phyloP scores from a whole-genome alignment of 192 early-diverging fungal species.

The Spizellomyces punctatus region DNA sequence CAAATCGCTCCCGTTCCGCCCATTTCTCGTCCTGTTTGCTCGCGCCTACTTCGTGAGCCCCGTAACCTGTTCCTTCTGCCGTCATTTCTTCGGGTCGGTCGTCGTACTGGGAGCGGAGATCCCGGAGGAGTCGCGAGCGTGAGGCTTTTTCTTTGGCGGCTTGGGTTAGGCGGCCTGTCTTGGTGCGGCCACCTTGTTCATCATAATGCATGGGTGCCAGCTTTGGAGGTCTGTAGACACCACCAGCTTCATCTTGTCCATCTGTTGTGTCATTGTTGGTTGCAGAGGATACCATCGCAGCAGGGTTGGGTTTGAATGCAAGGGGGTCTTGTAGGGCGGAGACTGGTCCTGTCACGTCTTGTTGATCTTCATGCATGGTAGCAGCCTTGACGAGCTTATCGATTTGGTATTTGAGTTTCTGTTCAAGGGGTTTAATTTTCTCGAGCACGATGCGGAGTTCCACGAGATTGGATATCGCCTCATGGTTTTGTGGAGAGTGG shows the following conservation, averaged over 20 bases:
- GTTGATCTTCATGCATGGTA: conserved; percentile 22
- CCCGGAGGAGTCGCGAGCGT: conserved; percentile 81
- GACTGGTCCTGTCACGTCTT: conserved; percentile 13
- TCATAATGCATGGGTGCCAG: conserved; percentile 85
- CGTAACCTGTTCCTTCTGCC: conserved; percentile 72
- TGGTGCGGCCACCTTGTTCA: conserved; percentile 61
- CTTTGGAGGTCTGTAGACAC: conserved; percentile 86
- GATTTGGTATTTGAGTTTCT: conserved; percentile 94
- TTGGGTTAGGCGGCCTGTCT: conserved; percentile 64
- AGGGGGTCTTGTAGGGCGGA: conserved; percentile 64
- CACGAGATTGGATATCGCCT: conserved; percentile 67
- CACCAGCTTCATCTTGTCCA: conserved; percentile 46
- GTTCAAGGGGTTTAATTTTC: conserved; percentile 91
- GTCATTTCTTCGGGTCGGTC: conserved; percentile 81
- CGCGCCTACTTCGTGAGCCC: conserved; percentile 57
- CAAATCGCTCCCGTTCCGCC: conserved; percentile 71
- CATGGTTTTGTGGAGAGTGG: conserved; percentile 60
- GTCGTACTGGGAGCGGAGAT: conserved; percentile 81
- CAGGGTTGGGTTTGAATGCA: conserved; percentile 88
- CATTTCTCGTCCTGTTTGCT: conserved; percentile 59
- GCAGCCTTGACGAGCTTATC: conserved; percentile 83
- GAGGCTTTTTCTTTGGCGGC: conserved; percentile 70
- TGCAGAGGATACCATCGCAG: conserved; percentile 18
- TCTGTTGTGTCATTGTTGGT: background rate
- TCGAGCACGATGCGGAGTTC: conserved; percentile 87